These are phyloP conservation scores for Angophora floribunda DNA, from an alignment of 345 rosid species.

Conservation along the genomic window DNA sequence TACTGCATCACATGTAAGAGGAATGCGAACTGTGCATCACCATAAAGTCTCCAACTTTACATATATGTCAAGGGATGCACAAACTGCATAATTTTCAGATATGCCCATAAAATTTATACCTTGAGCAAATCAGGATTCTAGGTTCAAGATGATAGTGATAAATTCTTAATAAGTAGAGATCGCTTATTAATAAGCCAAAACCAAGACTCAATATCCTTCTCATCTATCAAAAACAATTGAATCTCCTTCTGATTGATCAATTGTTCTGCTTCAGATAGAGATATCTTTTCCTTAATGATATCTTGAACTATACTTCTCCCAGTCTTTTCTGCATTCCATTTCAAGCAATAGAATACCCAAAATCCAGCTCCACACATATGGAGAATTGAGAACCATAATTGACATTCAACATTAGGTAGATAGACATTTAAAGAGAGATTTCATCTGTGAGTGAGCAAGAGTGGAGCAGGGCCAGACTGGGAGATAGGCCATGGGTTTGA, in stretches of 20 bases:
- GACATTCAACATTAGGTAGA: not conserved
- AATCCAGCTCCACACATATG: not conserved
- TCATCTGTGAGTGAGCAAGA: not conserved
- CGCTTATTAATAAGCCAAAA: not conserved
- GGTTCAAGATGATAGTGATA: not conserved
- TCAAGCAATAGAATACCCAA: not conserved
- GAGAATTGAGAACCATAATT: not conserved
- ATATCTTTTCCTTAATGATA: not conserved
- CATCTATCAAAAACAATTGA: not conserved
- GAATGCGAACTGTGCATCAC: not conserved
- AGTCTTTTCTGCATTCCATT: not conserved
- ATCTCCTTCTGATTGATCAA: not conserved
- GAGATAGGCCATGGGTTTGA: not conserved
- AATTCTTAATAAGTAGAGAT: not conserved
- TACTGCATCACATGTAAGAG: not conserved
- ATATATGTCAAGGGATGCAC: not conserved
- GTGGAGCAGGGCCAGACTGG: not conserved
- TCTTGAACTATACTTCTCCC: not conserved
- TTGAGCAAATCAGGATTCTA: not conserved
- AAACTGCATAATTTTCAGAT: not conserved
- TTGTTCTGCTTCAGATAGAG: not conserved
- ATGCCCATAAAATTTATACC: not conserved
- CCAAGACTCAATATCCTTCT: not conserved
- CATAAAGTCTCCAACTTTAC: not conserved
- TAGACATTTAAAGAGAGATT: not conserved